phyloP scores from a whole-genome alignment of 441 rosid species.

The Aleurites moluccanus region DNA sequence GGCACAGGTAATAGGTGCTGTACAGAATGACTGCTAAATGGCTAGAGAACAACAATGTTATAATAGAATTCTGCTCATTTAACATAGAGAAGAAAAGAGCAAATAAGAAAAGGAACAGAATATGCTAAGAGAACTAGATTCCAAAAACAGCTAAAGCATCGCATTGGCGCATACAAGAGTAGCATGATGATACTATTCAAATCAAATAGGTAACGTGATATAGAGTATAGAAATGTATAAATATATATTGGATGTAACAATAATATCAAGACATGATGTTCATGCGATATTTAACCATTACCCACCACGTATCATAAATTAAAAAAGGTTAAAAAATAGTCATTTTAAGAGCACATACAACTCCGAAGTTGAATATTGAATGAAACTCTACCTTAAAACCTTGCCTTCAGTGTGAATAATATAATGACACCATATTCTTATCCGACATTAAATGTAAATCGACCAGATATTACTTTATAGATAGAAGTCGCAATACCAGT shows the following conservation, averaged over 20 bases:
- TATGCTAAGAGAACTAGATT: neutral
- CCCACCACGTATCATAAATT: neutral
- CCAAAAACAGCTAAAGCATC: neutral
- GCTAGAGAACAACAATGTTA: neutral
- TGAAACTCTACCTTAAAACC: neutral
- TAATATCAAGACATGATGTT: neutral
- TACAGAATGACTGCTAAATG: neutral
- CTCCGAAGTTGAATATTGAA: neutral
- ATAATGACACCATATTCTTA: neutral
- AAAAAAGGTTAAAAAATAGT: neutral
- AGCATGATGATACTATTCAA: neutral
- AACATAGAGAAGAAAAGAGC: neutral
- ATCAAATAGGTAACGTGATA: neutral
- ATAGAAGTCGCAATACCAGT: neutral
- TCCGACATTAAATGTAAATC: neutral
- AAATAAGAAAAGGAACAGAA: neutral
- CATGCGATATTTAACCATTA: neutral
- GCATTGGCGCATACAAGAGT: neutral
- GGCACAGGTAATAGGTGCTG: slow-evolving; percentile 3
- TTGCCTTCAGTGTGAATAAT: neutral
- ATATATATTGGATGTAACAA: neutral
- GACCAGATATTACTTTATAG: neutral
- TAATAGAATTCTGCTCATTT: neutral
- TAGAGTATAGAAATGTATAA: neutral
- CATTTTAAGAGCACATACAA: neutral